Conservation (phyloP, 139 green algal genomes). For the Chlorella sp. region DNA sequence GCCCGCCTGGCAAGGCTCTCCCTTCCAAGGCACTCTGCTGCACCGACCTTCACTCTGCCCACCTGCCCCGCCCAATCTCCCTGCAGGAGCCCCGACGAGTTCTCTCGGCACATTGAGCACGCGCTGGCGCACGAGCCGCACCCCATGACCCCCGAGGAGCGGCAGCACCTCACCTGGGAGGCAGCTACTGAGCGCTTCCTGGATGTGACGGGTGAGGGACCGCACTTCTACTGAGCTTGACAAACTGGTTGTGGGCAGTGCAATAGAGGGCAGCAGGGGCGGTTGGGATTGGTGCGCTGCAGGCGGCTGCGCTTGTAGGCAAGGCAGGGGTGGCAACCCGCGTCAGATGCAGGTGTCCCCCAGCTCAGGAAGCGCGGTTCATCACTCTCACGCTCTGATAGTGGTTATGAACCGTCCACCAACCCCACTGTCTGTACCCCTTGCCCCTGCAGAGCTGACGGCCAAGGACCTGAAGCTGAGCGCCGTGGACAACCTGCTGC, state of each 20-base stretch:
- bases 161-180: conserved; percentile 92
- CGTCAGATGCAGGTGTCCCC: no score
- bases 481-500: conserved; percentile 69
- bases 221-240: no score
- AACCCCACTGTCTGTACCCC: background rate
- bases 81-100: conserved; percentile 81
- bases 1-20: background rate
- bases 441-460: conserved; percentile 53
- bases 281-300: no score
- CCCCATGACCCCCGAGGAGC: conserved; percentile 80
- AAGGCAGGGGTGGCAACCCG: no score
- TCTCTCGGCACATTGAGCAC: conserved; percentile 76
- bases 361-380: no score
- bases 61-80: background rate
- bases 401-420: background rate
- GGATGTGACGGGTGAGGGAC: conserved; percentile 58
- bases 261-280: no score
- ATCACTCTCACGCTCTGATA: no score
- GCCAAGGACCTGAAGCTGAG: conserved; percentile 51
- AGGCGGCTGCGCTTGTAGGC: no score
- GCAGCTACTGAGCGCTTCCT: conserved; percentile 96
- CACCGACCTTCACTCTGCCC: background rate
- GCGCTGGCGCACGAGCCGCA: conserved; percentile 74
- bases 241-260: no score
- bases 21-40: no score